Evolutionary conservation across 78 protist species (phyloP).

Genomic region (Parvularia atlantis): DNA sequence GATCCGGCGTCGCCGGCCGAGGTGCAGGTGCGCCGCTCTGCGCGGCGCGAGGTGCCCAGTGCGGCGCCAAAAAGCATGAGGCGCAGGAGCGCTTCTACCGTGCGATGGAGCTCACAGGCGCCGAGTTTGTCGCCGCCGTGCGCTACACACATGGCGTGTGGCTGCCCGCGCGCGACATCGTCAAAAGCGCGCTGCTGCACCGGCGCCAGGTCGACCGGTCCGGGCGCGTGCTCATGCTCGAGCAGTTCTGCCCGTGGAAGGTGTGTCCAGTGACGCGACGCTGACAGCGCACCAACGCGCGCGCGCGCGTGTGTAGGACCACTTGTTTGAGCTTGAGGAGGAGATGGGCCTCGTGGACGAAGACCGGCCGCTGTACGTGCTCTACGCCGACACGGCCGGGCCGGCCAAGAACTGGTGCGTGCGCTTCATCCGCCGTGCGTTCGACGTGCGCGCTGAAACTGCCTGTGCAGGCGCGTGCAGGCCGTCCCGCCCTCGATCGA

Average conservation of each 20-base stretch:
- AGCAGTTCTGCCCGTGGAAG: conserved; percentile 70
- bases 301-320: too few species aligned
- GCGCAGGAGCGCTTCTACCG: conserved; percentile 25
- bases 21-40: conserved; percentile 5
- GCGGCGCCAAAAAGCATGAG: background rate
- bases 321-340: conserved; percentile 56
- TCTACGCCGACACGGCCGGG: conserved; percentile 49
- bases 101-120: conserved; percentile 54
- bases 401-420: too few species aligned
- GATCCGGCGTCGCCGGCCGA: conserved; percentile 33
- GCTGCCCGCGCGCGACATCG: conserved; percentile 72
- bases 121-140: conserved; percentile 28
- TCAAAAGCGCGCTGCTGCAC: conserved; percentile 19
- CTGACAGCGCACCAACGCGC: too few species aligned
- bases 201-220: conserved; percentile 19
- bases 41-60: background rate
- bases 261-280: too few species aligned
- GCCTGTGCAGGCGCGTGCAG: conserved; percentile 25
- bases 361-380: conserved; percentile 23
- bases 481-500: conserved; percentile 19
- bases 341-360: background rate
- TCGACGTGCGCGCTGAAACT: too few species aligned
- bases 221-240: conserved; percentile 47
- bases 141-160: conserved; percentile 12
- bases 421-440: conserved; percentile 42